Base-by-base conservation (phyloP, 257 asterid genomes). In the Solanum bulbocastanum region DNA sequence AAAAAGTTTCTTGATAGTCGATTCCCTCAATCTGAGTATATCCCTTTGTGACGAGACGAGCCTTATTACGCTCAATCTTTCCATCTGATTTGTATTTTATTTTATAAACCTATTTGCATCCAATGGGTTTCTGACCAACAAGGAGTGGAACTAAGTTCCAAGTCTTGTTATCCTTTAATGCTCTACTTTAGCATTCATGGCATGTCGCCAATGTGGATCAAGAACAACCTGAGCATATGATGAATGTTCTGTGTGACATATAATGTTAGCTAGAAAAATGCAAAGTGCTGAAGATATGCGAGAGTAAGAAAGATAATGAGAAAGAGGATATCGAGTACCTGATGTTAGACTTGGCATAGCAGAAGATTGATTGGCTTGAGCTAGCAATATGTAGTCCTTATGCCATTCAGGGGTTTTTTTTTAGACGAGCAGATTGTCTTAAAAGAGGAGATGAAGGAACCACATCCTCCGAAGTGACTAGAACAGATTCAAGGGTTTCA, bases 271-370 rank as follows among this genome's bases (percentile, higher is more conserved):
- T 86, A 87, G 14, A 62, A 87, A 87, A 62, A 18, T 8, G 22
- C 39, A n/a, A 73, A 83, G 78, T 32, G 83, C 1, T 5, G 10
- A 22, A 46, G 68, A 87, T 7, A 89, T 9, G 30, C 18, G 56
- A 46, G 88, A 86, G 5, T 58, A 23, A 89, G 27, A 36, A 52
- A 52, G 62, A 52, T 58, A 87, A 11, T 73, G 23, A 33, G 40
- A 89, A 27, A 87, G 32, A n/a, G 84, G 87, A 46, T 74, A 87
- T 8, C 44, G 35, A 30, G 88, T 87, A 76, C 88, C 39, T 46
- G 2, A 7, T 20, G 16, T 22, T n/a, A 27, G 15, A 81, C 84
- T 30, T 20, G 33, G 23, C 9, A 3, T 0, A 6, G 14, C 8
- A 39, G 73, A 25, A 69, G 84, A 72, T 23, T 86, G 58, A 46